Base-by-base conservation (phyloP, 2,329 filamentous ascomycete genomes). In the Pseudocercospora fuligena region DNA sequence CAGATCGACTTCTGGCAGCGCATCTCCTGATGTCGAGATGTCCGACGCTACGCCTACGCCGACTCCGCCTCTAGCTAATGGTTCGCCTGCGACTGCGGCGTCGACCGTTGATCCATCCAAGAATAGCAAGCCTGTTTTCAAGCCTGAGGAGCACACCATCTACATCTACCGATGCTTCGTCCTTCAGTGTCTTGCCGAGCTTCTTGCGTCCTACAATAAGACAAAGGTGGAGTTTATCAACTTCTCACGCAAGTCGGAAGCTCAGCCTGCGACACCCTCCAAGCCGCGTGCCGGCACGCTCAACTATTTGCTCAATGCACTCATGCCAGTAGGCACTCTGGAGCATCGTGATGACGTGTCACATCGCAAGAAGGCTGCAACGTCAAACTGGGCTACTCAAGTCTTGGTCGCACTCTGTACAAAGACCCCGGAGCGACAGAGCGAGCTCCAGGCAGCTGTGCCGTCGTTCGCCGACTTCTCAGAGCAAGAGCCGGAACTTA, bases 151-250 rank as follows among this genome's bases (percentile, higher is more conserved):
- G 36, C 93, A 99, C 78, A 93, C 94, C 0, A 97, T 97, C 67
- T 99, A 97, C 80, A 90, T 98, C 61, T 99, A 98, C 76, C 89
- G 95, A 57, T 97, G 94, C 81, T 97, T 98, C 82, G 83, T 99
- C 60, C 86, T 99, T 33, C 93, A 95, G 76, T 97, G 94, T 75
- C 83, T 99, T 46, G 90, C 93, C 0, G 95, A 99, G 79, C 87
- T 99, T 14, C 84, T 99, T 14, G 89, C 92, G 65, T 96, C 91
- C 75, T 99, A 98, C 81, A 97, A 93, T 73, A 89, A 93, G 62
- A 92, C 93, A 8, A 99, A 99, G 84, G 88, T 99, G 51, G 96
- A 99, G 77, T 98, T 99, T 77, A 97, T 99, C 83, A 98, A 97
- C 79, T 99, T 97, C 82, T 98, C 96, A 72, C 90, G 94, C 67